These are phyloP conservation scores for Acacia concinna DNA, from an alignment of 331 rosid species.

Conservation along the genomic window DNA sequence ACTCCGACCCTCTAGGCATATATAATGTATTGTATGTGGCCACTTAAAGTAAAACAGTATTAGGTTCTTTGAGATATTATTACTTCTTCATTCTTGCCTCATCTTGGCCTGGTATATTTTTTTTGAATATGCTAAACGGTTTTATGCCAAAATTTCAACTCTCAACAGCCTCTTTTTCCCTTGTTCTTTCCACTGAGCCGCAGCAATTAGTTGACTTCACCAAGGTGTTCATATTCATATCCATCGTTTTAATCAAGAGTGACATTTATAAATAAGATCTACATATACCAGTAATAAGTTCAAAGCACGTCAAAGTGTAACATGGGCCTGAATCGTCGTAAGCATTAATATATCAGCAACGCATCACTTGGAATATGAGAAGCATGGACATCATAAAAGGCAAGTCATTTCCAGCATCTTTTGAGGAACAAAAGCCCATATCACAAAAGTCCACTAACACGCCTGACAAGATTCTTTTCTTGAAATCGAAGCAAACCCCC, in stretches of 20 bases:
- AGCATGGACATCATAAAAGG: not conserved
- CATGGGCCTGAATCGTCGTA: not conserved
- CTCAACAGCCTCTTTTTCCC: not conserved
- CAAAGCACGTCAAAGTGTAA: not conserved
- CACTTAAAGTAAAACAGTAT: not conserved
- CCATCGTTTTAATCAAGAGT: not conserved
- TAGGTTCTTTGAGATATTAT: not conserved
- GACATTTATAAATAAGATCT: not conserved
- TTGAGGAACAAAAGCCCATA: constrained; percentile 12
- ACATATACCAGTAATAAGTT: not conserved
- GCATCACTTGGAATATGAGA: not conserved
- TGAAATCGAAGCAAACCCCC: not conserved
- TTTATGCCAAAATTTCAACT: not conserved
- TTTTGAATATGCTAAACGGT: not conserved
- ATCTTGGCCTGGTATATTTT: not conserved
- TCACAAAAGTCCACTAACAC: not conserved
- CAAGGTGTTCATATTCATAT: not conserved
- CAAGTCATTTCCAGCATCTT: constrained; percentile 13
- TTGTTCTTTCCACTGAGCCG: not conserved
- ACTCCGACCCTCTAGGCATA: not conserved
- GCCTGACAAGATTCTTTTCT: constrained; percentile 7
- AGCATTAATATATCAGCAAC: constrained; percentile 4
- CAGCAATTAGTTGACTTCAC: not conserved
- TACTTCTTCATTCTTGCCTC: not conserved
- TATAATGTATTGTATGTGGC: not conserved